phyloP scores from a whole-genome alignment of 306 rosid species.

The Pueraria montana region DNA sequence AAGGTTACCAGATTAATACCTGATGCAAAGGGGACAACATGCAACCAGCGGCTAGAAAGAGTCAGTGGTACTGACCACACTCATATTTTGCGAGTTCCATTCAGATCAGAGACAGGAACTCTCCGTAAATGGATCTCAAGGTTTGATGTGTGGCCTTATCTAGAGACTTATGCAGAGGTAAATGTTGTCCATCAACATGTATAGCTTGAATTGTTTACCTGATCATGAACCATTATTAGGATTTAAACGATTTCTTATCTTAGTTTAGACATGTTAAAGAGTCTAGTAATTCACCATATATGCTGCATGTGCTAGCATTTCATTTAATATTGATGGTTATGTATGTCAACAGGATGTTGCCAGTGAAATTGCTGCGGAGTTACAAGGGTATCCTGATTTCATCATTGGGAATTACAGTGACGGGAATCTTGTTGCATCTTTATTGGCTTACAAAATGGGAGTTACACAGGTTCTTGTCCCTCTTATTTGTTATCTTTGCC shows the following conservation, averaged over 20 bases:
- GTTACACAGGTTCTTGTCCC: slow-evolving; percentile 79
- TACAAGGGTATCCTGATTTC: slow-evolving; percentile 86
- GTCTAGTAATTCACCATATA: not conserved
- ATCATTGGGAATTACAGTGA: slow-evolving; percentile 97
- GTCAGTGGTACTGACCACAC: slow-evolving; percentile 84
- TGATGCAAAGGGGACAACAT: slow-evolving; percentile 92
- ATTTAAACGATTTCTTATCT: slow-evolving; percentile 15
- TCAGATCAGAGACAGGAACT: slow-evolving; percentile 78
- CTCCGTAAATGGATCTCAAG: slow-evolving; percentile 95
- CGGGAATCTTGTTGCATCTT: slow-evolving; percentile 93
- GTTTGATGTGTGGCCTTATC: slow-evolving; percentile 96
- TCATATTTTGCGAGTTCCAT: slow-evolving; percentile 93
- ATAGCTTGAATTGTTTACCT: slow-evolving; percentile 17
- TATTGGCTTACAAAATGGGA: slow-evolving; percentile 92
- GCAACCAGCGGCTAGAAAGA: slow-evolving; percentile 94
- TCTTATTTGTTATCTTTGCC: slow-evolving; percentile 28
- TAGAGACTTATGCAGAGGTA: slow-evolving; percentile 96
- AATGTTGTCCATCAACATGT: slow-evolving; percentile 4
- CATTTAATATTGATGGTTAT: slow-evolving; percentile 38
- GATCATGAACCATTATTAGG: slow-evolving; percentile 15
- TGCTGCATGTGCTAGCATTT: slow-evolving; percentile 11
- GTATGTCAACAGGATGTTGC: slow-evolving; percentile 75
- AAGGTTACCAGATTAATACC: slow-evolving; percentile 92
- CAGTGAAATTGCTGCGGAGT: slow-evolving; percentile 81
- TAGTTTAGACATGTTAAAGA: slow-evolving; percentile 4